phyloP scores from a whole-genome alignment of 805 yeast genomes.

The Ogataea saltuana region DNA sequence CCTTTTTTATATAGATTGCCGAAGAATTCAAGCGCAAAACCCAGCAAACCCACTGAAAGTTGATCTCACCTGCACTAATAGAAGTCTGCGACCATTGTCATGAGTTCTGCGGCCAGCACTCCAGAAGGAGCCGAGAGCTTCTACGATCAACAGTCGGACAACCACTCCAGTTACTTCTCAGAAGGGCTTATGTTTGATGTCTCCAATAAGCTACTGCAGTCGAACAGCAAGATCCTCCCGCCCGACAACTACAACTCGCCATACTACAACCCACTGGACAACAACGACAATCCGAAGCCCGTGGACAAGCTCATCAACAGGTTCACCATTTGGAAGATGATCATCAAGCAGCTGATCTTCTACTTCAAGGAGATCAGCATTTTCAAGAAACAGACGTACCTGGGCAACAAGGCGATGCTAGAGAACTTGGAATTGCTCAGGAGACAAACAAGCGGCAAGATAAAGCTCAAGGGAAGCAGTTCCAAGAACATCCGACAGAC shows the following conservation, averaged over 20 bases:
- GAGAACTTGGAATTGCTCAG: slow-evolving; percentile 41
- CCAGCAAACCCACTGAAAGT: too few species aligned
- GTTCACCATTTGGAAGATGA: slow-evolving; percentile 58
- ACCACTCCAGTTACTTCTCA: slow-evolving; percentile 9
- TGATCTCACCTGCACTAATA: too few species aligned
- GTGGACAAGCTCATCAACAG: slow-evolving; percentile 54
- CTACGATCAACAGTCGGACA: slow-evolving; percentile 4
- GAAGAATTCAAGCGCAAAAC: too few species aligned
- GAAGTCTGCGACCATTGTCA: too few species aligned
- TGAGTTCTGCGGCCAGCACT: slow-evolving; percentile 9
- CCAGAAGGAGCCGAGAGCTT: slow-evolving; percentile 5
- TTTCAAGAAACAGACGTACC: slow-evolving; percentile 48
- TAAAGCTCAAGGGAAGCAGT: slow-evolving; percentile 26
- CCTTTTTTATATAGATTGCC: too few species aligned
- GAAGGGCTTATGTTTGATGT: slow-evolving; percentile 14
- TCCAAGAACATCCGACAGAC: slow-evolving; percentile 28
- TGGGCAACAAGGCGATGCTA: slow-evolving; percentile 50
- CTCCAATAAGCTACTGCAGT: slow-evolving; percentile 16
- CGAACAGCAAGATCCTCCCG: slow-evolving; percentile 33
- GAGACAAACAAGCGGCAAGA: slow-evolving; percentile 34
- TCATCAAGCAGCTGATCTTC: slow-evolving; percentile 52
- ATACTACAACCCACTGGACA: slow-evolving; percentile 35
- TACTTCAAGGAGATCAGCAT: slow-evolving; percentile 52
- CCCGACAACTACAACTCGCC: slow-evolving; percentile 37
- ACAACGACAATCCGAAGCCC: slow-evolving; percentile 36